phyloP scores from a whole-genome alignment of 2,329 filamentous ascomycete genomes.

The Trichocomaceae sp. region DNA sequence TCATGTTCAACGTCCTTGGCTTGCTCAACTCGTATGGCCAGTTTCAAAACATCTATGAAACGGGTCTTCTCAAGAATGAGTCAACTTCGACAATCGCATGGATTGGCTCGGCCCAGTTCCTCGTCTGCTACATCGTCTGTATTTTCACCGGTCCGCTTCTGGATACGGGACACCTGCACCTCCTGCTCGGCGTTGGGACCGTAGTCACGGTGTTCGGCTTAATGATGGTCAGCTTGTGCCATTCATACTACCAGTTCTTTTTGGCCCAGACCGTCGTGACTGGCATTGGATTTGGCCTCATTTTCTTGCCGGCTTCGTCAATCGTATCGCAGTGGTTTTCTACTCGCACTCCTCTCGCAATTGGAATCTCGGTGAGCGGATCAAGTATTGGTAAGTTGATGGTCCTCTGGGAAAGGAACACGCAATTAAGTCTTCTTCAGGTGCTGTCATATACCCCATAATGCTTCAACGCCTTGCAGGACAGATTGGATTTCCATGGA shows the following conservation, averaged over 20 bases:
- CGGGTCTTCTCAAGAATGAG: slow-evolving; percentile 31
- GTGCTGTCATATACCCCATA: slow-evolving; percentile 39
- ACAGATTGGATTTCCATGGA: slow-evolving; percentile 33
- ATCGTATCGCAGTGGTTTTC: slow-evolving; percentile 48
- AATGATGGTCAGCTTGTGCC: slow-evolving; percentile 52
- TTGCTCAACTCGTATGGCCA: slow-evolving; percentile 49
- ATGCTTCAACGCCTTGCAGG: slow-evolving; percentile 50
- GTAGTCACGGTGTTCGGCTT: slow-evolving; percentile 52
- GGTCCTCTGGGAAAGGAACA: slow-evolving; percentile 6
- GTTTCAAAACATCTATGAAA: slow-evolving; percentile 49
- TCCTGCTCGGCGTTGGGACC: slow-evolving; percentile 42
- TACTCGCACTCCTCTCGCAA: slow-evolving; percentile 46
- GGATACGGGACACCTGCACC: slow-evolving; percentile 45
- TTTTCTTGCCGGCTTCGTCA: slow-evolving; percentile 42
- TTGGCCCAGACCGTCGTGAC: slow-evolving; percentile 51
- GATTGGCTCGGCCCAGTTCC: slow-evolving; percentile 47
- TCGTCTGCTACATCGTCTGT: slow-evolving; percentile 54
- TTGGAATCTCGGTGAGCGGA: slow-evolving; percentile 50
- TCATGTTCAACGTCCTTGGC: slow-evolving; percentile 29
- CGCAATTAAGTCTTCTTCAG: slow-evolving; percentile 8
- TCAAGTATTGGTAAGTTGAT: slow-evolving; percentile 23
- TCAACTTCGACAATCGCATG: slow-evolving; percentile 46
- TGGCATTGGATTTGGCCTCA: slow-evolving; percentile 44
- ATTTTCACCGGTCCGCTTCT: slow-evolving; percentile 31
- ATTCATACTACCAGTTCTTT: slow-evolving; percentile 53